Percentiles rank a stretch among this genome's conserved stretches.
These are phyloP conservation scores for Pseudocercospora macadamiae DNA, from an alignment of 2,329 filamentous ascomycete species.

Conservation along the genomic window DNA sequence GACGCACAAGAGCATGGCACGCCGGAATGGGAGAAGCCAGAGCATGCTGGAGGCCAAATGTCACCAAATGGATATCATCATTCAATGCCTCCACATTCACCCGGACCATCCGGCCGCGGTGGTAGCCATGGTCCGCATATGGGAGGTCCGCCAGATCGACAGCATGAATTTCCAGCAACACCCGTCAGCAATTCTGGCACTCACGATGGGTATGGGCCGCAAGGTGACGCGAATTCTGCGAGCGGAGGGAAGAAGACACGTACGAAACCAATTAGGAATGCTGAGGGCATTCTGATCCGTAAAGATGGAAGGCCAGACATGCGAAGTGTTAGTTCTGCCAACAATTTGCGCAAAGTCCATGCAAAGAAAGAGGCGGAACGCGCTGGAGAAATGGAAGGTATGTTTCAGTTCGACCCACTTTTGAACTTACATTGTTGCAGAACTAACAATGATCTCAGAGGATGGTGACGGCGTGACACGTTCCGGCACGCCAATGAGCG, in stretches of 20 bases:
- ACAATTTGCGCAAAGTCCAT: constrained; percentile 55
- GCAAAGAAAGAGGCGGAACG: constrained; percentile 51
- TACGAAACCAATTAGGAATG: constrained; percentile 54
- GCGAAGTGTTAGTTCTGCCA: constrained; percentile 56
- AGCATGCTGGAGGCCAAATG: constrained; percentile 42
- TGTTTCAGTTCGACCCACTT: constrained; percentile 10
- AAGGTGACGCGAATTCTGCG: constrained; percentile 18
- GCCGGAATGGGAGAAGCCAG: constrained; percentile 46
- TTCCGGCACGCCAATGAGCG: constrained; percentile 27
- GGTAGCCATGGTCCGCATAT: constrained; percentile 13
- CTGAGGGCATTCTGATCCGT: constrained; percentile 54
- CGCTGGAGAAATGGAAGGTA: constrained; percentile 32
- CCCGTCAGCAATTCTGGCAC: constrained; percentile 21
- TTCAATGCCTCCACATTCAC: constrained; percentile 18
- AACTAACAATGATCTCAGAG: neutral
- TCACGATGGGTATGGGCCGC: constrained; percentile 20
- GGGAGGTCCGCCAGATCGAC: constrained; percentile 22
- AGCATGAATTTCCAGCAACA: constrained; percentile 31
- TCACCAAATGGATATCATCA: constrained; percentile 41
- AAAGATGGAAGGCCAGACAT: constrained; percentile 57
- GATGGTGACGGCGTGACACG: constrained; percentile 19
- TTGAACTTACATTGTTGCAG: constrained; percentile 19
- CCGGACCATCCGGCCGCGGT: constrained; percentile 10
- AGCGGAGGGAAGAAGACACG: constrained; percentile 48
- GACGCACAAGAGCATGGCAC: constrained; percentile 37